Evolutionary conservation across 306 rosid species (phyloP).

Genomic region (Sicyos baderoa): DNA sequence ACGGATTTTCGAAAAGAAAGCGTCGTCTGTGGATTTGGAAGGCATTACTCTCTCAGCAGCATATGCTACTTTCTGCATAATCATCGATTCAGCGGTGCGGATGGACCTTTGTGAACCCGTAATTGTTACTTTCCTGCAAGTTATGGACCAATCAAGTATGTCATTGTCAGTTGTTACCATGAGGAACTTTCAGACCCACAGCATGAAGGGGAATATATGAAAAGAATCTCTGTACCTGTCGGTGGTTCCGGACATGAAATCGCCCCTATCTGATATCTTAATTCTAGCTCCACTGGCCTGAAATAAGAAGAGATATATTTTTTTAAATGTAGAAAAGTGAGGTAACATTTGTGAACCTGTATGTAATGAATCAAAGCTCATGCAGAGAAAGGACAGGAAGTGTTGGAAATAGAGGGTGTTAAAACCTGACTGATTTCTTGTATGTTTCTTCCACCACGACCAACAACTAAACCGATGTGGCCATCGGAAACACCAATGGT

Average conservation of each 20-base stretch:
- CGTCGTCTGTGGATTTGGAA: constrained; percentile 21
- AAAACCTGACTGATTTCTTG: constrained; percentile 89
- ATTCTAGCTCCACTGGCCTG: constrained; percentile 96
- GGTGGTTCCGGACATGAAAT: constrained; percentile 91
- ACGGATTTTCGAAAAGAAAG: constrained; percentile 28
- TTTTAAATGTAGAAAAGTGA: background rate
- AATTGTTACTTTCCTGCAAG: constrained; percentile 89
- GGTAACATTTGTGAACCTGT: background rate
- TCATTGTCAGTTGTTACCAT: background rate
- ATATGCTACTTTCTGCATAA: constrained; percentile 84
- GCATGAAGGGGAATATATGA: background rate
- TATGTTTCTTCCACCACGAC: constrained; percentile 96
- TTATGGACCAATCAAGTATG: constrained; percentile 13
- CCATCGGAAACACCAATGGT: constrained; percentile 84
- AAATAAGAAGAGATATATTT: constrained; percentile 18
- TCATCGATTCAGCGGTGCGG: constrained; percentile 76
- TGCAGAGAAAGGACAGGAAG: background rate
- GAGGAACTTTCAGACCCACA: background rate
- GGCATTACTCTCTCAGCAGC: constrained; percentile 64
- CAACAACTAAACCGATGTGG: constrained; percentile 93
- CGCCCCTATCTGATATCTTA: constrained; percentile 97
- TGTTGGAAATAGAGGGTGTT: background rate
- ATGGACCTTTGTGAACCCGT: constrained; percentile 94
- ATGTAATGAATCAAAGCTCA: background rate
- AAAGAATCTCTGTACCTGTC: constrained; percentile 49